Conservation (phyloP, 225 moss, liverwort and hornwort genomes). For the Straminergon stramineum region DNA sequence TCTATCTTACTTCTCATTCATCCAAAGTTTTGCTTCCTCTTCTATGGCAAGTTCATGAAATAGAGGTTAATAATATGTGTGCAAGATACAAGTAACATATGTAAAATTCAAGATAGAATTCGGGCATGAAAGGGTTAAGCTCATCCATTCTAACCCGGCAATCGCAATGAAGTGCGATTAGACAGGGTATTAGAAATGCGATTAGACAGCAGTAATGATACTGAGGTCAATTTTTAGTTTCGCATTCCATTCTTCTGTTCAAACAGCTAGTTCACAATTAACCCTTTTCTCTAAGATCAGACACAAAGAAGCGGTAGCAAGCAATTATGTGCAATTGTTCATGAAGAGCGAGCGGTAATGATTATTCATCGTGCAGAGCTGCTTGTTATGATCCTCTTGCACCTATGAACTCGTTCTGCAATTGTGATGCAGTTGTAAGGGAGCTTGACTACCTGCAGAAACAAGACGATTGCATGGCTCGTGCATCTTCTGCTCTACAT, state of each 20-base stretch:
- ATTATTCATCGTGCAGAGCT: not conserved
- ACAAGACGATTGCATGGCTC: conserved; percentile 10
- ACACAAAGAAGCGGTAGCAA: not conserved
- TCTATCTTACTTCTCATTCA: not conserved
- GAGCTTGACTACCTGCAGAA: conserved; percentile 67
- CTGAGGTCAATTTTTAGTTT: not conserved
- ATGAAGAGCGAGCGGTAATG: not conserved
- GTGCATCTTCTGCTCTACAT: conserved; percentile 44
- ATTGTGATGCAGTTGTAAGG: conserved; percentile 55
- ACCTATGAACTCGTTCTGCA: not conserved
- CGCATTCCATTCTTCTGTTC: not conserved
- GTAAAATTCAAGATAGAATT: not conserved
- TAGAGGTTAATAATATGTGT: not conserved
- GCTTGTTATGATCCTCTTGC: not conserved
- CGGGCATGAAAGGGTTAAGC: not conserved
- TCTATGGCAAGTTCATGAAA: not conserved
- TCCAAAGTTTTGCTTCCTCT: too few relatives aligned
- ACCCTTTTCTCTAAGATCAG: not conserved
- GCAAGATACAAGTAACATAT: not conserved
- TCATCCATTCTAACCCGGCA: not conserved
- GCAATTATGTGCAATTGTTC: not conserved
- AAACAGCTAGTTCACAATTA: not conserved
- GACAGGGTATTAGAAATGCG: not conserved
- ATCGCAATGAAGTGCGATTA: not conserved
- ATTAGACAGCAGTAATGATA: not conserved